Percentiles rank a stretch among this genome's conserved stretches.
phyloP scores from a whole-genome alignment of 2,329 filamentous ascomycete species.

The Penicillium sp. region DNA sequence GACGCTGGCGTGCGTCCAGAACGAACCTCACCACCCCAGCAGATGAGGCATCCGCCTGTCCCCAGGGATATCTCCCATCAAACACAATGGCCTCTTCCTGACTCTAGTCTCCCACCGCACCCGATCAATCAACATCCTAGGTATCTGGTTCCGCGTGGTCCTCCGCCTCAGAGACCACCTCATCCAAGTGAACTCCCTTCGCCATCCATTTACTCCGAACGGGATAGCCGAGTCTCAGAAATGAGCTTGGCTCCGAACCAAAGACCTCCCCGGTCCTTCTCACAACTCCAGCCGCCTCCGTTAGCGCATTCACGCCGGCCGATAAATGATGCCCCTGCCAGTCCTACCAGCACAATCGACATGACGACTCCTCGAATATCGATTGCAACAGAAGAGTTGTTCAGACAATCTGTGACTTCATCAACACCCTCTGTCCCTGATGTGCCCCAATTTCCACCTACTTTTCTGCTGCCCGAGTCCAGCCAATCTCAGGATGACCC shows the following conservation, averaged over 20 bases:
- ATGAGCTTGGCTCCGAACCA: constrained; percentile 19
- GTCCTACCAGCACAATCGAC: constrained; percentile 19
- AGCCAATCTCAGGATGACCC: constrained; percentile 16
- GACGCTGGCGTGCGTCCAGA: constrained; percentile 26
- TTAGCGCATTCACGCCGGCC: constrained; percentile 13
- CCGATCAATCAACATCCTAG: constrained; percentile 22
- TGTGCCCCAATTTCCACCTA: constrained; percentile 19
- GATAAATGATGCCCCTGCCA: constrained; percentile 12
- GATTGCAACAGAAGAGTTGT: constrained; percentile 24
- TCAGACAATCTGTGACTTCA: constrained; percentile 23
- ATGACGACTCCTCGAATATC: constrained; percentile 23
- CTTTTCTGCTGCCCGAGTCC: constrained; percentile 17
- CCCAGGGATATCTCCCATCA: constrained; percentile 26
- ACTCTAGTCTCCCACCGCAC: constrained; percentile 19
- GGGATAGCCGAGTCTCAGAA: constrained; percentile 21
- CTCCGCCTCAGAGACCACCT: constrained; percentile 36
- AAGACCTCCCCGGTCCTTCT: constrained; percentile 23
- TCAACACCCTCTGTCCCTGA: constrained; percentile 26
- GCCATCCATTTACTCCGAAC: constrained; percentile 31
- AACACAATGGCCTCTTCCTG: constrained; percentile 42
- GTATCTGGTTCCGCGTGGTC: constrained; percentile 25
- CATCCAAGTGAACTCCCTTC: constrained; percentile 34
- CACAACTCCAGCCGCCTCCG: constrained; percentile 20
- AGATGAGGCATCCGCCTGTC: constrained; percentile 8
- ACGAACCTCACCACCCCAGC: constrained; percentile 9